These are phyloP conservation scores for Rhynchosporium secalis DNA, from an alignment of 2,329 filamentous ascomycete genomes.

Conservation along the genomic window DNA sequence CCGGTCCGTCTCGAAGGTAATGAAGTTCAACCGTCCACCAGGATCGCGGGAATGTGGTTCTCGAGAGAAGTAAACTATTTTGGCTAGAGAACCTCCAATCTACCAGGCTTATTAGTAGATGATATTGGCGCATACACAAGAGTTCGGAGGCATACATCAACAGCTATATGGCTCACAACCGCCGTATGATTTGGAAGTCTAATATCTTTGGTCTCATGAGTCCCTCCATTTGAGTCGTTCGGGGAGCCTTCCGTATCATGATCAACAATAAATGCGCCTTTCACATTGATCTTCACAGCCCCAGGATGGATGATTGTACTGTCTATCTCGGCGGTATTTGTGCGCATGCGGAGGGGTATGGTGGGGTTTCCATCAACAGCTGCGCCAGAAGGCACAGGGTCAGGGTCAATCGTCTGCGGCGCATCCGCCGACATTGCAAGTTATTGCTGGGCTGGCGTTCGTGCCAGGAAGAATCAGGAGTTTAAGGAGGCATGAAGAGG, in stretches of 20 bases:
- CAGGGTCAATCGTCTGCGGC: slow-evolving; percentile 20
- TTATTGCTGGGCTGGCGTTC: slow-evolving; percentile 27
- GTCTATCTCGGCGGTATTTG: slow-evolving; percentile 42
- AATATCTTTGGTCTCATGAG: slow-evolving; percentile 84
- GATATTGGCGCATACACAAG: not conserved
- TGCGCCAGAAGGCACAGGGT: slow-evolving; percentile 5
- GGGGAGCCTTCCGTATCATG: slow-evolving; percentile 61
- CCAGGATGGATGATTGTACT: slow-evolving; percentile 57
- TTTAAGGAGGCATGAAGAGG: slow-evolving; percentile 5
- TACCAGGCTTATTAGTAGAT: slow-evolving; percentile 42
- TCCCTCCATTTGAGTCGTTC: slow-evolving; percentile 47
- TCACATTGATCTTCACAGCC: slow-evolving; percentile 90
- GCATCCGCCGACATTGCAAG: slow-evolving; percentile 32
- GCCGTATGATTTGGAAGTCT: slow-evolving; percentile 93
- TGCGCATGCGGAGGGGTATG: slow-evolving; percentile 33
- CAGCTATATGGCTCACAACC: slow-evolving; percentile 93
- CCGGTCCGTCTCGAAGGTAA: slow-evolving; percentile 92
- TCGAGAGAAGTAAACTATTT: slow-evolving; percentile 95
- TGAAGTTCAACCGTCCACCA: slow-evolving; percentile 89
- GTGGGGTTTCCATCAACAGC: slow-evolving; percentile 23
- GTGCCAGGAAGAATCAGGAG: slow-evolving; percentile 22
- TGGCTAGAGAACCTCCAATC: slow-evolving; percentile 95
- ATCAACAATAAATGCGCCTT: slow-evolving; percentile 94
- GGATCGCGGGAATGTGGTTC: slow-evolving; percentile 77
- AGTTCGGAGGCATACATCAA: slow-evolving; percentile 68